phyloP scores from a whole-genome alignment of 2,329 filamentous ascomycete genomes.

The Ceratocystis cacaofunesta region DNA sequence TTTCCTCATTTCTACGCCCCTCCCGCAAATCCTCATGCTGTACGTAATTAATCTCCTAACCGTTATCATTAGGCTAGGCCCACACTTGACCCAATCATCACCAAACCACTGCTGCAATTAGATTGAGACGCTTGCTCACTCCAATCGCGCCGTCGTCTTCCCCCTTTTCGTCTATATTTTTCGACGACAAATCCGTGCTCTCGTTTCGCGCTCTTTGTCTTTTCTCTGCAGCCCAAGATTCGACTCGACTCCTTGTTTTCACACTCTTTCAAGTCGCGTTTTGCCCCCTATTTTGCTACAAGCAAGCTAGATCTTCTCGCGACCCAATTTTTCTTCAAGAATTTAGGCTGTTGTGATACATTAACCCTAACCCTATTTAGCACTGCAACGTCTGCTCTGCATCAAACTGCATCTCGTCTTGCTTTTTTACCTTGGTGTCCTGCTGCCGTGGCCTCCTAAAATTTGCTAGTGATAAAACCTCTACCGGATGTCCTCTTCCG shows the following conservation, averaged over 20 bases:
- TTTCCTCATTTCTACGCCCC: not conserved
- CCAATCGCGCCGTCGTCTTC: not conserved
- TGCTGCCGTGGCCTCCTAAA: not conserved
- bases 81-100: not conserved
- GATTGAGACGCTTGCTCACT: not conserved
- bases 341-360: slow-evolving; percentile 2
- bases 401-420: not conserved
- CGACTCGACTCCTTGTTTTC: not conserved
- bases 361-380: not conserved
- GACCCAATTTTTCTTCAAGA: not conserved
- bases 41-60: slow-evolving; percentile 1
- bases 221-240: not conserved
- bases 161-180: not conserved
- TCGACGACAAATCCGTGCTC: not conserved
- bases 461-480: not conserved
- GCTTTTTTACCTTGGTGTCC: not conserved
- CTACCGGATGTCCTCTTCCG: slow-evolving; percentile 9
- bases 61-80: not conserved
- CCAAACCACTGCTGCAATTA: not conserved
- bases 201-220: not conserved
- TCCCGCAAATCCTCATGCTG: not conserved
- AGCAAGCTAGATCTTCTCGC: not conserved
- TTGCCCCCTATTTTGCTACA: not conserved
- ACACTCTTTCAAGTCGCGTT: not conserved
- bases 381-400: not conserved